Evolutionary conservation across 306 rosid genomes (phyloP), one percentile per base, ranked within the genome.

Genomic region (Purshia tridentata): DNA sequence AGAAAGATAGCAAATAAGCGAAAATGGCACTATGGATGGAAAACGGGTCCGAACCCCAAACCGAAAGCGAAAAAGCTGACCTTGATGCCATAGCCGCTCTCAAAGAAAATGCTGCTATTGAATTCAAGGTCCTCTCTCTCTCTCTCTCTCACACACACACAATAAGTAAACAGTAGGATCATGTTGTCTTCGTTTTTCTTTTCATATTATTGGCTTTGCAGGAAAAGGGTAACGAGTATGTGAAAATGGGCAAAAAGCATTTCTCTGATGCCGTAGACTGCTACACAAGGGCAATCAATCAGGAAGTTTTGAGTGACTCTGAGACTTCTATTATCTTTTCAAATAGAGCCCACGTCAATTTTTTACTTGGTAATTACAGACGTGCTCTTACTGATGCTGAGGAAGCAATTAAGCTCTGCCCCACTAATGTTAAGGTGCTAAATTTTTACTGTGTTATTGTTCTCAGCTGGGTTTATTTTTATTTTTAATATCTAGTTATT

Each of bases 31-130:
- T 91, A 7, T 87, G 86, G 91, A 91, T 91, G 96, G 96, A 94
- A 41, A 76, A 76, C 41, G 96, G 90, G 74, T 83, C 96, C 1
- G 91, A 88, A 54, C 96, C 97, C 48, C 79, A 83, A 44, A 89
- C 97, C 8, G 91, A 93, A 68, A 72, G 8, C 63, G 97, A 93
- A 50, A 93, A 70, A 29, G 97, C 93, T 12, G 96, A 91, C 93
- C 92, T 93, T 65, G 98, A 91, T 46, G 98, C 99, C 81, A 94
- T 94, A 59, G 74, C 89, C 69, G 88, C 99, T n/a, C 68, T 94
- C 73, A 94, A 94, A 82, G 88, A 88, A 18, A 85, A 92, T 49
- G 37, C 96, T 47, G 95, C 97, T 20, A 9, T 84, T 49, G 98
- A 91, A 77, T 75, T 93, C 64, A 93, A 93, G 92, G 98, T 88